Percentiles rank a stretch among this genome's conserved stretches.
Conservation (phyloP, 2,329 filamentous ascomycete species). For the Aspergillus calidoustus region DNA sequence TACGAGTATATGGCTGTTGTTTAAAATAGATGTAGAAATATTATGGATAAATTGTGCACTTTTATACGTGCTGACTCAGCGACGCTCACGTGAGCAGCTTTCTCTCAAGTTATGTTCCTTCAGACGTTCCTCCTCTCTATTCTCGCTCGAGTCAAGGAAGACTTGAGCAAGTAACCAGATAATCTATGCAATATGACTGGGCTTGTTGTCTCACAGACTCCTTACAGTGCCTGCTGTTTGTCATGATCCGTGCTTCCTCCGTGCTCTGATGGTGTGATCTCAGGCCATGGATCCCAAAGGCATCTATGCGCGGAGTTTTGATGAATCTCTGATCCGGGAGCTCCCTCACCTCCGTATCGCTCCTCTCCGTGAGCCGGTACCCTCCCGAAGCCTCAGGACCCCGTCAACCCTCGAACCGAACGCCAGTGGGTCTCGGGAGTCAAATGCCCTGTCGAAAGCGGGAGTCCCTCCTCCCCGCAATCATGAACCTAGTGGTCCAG, state of each 20-base stretch:
- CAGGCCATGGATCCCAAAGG: conserved; percentile 38
- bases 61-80: conserved; percentile 18
- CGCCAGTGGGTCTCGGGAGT: conserved; percentile 39
- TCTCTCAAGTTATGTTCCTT: neutral
- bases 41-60: neutral
- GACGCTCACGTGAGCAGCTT: neutral
- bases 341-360: conserved; percentile 52
- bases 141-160: neutral
- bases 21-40: too few relatives aligned
- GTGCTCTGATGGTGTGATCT: conserved; percentile 20
- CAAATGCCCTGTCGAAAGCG: conserved; percentile 35
- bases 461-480: conserved; percentile 40
- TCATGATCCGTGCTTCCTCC: conserved; percentile 17
- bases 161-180: neutral
- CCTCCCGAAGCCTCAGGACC: conserved; percentile 45
- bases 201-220: neutral
- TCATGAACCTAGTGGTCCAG: conserved; percentile 36
- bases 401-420: conserved; percentile 53
- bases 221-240: conserved; percentile 9
- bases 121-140: neutral
- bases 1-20: too few relatives aligned
- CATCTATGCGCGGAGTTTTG: conserved; percentile 39
- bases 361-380: conserved; percentile 52
- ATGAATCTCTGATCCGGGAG: conserved; percentile 49
- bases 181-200: conserved; percentile 8